phyloP scores from a whole-genome alignment of 176 grass and related monocot species.

The Bromus sterilis region DNA sequence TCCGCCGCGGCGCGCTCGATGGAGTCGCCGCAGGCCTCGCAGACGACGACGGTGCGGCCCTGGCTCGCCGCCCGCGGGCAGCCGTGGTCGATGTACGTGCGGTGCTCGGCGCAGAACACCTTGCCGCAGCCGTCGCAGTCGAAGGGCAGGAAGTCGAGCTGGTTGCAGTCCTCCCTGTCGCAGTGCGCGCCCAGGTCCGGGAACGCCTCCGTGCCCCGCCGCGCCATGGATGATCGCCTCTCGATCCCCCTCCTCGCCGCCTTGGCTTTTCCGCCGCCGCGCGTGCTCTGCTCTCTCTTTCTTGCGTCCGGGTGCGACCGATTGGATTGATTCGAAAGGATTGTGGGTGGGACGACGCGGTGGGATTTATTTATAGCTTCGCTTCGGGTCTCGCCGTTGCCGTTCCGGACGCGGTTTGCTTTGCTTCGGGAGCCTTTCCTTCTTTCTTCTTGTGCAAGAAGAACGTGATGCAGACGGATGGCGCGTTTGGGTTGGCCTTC shows the following conservation, averaged over 20 bases:
- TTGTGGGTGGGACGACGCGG: background rate
- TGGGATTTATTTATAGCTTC: background rate
- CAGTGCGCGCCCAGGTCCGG: constrained; percentile 76
- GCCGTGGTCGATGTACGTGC: constrained; percentile 40
- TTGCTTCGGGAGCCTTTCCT: too few species aligned
- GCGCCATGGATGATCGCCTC: constrained; percentile 20
- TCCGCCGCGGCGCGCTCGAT: constrained; percentile 41
- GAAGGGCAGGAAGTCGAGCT: constrained; percentile 89
- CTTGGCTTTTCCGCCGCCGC: background rate
- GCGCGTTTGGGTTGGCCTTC: background rate
- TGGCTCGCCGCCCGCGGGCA: constrained; percentile 51
- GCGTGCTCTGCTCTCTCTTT: background rate
- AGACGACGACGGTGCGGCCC: constrained; percentile 63
- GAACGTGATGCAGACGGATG: background rate
- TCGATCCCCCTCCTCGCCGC: background rate
- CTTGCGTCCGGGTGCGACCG: background rate
- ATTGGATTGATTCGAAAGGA: too few species aligned
- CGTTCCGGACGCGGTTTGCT: background rate
- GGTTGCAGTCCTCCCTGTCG: constrained; percentile 59
- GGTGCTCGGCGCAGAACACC: constrained; percentile 67
- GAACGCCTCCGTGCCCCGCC: constrained; percentile 70
- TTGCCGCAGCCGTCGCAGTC: constrained; percentile 59
- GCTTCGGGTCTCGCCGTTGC: background rate
- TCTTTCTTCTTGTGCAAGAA: constrained; percentile 8
- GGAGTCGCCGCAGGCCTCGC: constrained; percentile 57